Evolutionary conservation across 2,329 filamentous ascomycete genomes (phyloP).

Genomic region (Apiospora rasikravindrae): DNA sequence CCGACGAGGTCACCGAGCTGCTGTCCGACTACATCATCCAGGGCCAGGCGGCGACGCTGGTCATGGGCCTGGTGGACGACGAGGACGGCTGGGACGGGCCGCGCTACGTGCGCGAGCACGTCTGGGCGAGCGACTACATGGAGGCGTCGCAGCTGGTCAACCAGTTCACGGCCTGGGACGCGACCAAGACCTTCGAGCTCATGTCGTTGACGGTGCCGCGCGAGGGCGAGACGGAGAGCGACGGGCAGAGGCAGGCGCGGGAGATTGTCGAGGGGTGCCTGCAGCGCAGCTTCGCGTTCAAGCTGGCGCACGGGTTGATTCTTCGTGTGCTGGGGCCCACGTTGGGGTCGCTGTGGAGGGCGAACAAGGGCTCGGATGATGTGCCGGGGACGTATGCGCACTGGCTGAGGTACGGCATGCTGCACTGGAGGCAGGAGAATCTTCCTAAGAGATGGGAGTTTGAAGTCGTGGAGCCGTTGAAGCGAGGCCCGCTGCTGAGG

Average conservation of each 20-base stretch:
- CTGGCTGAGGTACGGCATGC: constrained; percentile 57
- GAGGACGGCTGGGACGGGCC: constrained; percentile 60
- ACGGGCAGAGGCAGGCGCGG: constrained; percentile 53
- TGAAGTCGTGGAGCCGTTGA: constrained; percentile 37
- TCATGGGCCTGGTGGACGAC: constrained; percentile 56
- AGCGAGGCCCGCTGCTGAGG: constrained; percentile 42
- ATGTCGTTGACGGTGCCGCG: constrained; percentile 51
- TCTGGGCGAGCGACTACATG: constrained; percentile 58
- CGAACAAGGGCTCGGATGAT: constrained; percentile 53
- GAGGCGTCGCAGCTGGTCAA: constrained; percentile 58
- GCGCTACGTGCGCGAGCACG: constrained; percentile 51
- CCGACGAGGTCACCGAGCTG: constrained; percentile 46
- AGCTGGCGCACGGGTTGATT: constrained; percentile 60
- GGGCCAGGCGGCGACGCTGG: constrained; percentile 56
- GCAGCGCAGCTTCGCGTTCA: constrained; percentile 57
- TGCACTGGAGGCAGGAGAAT: constrained; percentile 51
- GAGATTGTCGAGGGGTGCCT: constrained; percentile 58
- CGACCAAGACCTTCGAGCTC: constrained; percentile 53
- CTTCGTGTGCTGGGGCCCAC: constrained; percentile 54
- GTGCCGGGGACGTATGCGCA: constrained; percentile 57
- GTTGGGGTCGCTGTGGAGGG: constrained; percentile 59
- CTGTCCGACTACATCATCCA: constrained; percentile 64
- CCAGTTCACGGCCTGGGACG: constrained; percentile 56
- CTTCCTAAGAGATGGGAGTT: constrained; percentile 44
- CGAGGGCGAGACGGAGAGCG: constrained; percentile 36